Conservation (phyloP, 441 rosid species). For the Erodium texanum region DNA sequence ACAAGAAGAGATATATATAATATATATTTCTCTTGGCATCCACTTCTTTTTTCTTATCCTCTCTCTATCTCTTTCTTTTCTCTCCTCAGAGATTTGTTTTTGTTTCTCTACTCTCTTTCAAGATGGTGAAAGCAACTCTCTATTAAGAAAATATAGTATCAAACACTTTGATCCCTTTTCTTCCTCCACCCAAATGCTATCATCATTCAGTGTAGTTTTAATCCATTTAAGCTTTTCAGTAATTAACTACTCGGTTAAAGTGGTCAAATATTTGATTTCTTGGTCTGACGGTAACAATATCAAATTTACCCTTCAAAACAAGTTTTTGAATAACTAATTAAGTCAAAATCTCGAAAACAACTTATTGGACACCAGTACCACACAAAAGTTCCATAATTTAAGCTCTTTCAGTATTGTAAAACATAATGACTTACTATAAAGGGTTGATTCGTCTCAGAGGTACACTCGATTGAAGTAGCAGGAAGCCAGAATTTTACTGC, state of each 20-base stretch:
- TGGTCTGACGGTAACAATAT: too few species aligned
- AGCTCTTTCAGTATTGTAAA: background rate
- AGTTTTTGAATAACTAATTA: background rate
- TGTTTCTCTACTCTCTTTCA: background rate
- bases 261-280: too few species aligned
- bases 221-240: background rate
- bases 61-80: background rate
- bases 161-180: slow-evolving; percentile 13
- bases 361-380: background rate
- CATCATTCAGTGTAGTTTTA: slow-evolving; percentile 2
- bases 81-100: background rate
- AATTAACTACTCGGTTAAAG: too few species aligned
- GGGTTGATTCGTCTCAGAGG: slow-evolving; percentile 18
- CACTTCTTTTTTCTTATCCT: slow-evolving; percentile 11
- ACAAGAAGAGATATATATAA: background rate
- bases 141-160: slow-evolving; percentile 11
- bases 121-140: background rate
- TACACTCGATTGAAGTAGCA: slow-evolving; percentile 10
- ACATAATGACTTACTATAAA: slow-evolving; percentile 7
- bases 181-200: background rate
- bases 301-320: too few species aligned
- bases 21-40: slow-evolving; percentile 17
- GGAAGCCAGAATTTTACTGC: slow-evolving; percentile 1
- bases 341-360: background rate
- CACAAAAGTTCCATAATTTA: slow-evolving; percentile 2